phyloP scores from a whole-genome alignment of 257 asterid species.

The Solanum virginianum region DNA sequence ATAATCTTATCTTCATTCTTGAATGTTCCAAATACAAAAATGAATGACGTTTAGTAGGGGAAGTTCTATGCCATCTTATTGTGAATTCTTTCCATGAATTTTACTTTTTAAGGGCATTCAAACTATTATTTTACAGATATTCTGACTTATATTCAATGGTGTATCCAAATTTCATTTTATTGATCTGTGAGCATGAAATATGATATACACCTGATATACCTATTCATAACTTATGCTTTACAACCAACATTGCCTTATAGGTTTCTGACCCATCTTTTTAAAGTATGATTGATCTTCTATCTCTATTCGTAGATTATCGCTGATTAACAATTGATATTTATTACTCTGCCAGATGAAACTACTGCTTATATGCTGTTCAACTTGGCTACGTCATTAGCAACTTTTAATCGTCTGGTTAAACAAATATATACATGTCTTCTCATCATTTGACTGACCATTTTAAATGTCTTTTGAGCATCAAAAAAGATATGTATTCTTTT shows the following conservation, averaged over 20 bases:
- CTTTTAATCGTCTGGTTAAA: neutral
- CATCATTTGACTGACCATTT: neutral
- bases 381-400: neutral
- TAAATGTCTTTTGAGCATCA: neutral
- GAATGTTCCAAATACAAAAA: neutral
- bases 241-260: neutral
- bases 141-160: neutral
- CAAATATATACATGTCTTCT: neutral
- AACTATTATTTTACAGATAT: neutral
- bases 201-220: neutral
- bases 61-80: neutral
- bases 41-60: neutral
- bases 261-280: neutral
- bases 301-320: neutral
- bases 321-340: neutral
- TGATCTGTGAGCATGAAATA: neutral
- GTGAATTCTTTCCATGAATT: neutral
- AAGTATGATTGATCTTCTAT: neutral
- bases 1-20: neutral
- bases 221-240: neutral
- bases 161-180: neutral
- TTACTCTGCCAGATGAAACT: neutral
- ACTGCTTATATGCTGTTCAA: neutral
- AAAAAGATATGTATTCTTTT: neutral
- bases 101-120: neutral